A percentile compares a stretch with the other conserved stretches of the same genome.
These are phyloP conservation scores for Salicornia ramosissima DNA, from an alignment of 148 eudicot species.

Conservation along the genomic window DNA sequence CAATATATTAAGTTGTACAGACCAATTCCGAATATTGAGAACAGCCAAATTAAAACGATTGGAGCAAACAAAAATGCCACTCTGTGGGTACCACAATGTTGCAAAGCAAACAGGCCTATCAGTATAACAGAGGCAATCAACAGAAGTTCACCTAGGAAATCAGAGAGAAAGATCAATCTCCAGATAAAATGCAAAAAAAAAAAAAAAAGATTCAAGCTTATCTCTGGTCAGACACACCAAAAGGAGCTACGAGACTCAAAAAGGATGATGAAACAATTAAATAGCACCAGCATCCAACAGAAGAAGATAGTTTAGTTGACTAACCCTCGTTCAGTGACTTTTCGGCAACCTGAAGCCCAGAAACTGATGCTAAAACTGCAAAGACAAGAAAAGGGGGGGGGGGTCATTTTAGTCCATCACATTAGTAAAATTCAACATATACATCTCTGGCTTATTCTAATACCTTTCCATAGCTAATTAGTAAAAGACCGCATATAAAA, in stretches of 20 bases:
- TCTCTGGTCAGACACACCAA: neutral
- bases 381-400: constrained; percentile 1
- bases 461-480: neutral
- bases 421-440: neutral
- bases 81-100: constrained; percentile 89
- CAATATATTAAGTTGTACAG: constrained; percentile 66
- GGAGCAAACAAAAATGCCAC: constrained; percentile 92
- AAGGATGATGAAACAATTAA: neutral
- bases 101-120: constrained; percentile 90
- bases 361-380: constrained; percentile 85
- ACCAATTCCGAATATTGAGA: constrained; percentile 72
- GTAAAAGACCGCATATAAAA: neutral
- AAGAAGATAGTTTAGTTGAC: constrained; percentile 15
- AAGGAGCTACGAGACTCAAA: neutral
- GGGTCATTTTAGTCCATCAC: constrained; percentile 2
- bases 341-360: constrained; percentile 70
- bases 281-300: neutral
- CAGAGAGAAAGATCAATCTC: neutral
- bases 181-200: neutral
- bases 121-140: constrained; percentile 68
- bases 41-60: constrained; percentile 71
- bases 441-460: neutral
- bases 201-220: neutral
- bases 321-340: constrained; percentile 48
- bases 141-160: constrained; percentile 46